These are phyloP conservation scores for Collybiopsis confluens DNA, from an alignment of 768 basidiomycete species.

Conservation along the genomic window DNA sequence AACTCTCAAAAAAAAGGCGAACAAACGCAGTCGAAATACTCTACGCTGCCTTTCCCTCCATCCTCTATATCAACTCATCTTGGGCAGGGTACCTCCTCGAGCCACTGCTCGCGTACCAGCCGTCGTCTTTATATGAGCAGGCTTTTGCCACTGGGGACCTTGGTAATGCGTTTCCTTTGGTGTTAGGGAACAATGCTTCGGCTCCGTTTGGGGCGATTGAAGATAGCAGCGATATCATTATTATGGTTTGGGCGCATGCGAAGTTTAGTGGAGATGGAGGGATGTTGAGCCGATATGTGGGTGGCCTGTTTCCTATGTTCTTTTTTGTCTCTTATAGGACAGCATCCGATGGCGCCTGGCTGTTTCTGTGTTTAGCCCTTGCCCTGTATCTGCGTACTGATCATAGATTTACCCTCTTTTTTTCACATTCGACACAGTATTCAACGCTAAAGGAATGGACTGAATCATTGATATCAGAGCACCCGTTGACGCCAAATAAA, in stretches of 20 bases:
- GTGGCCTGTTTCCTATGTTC: neutral
- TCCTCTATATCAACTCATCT: slow-evolving; percentile 12
- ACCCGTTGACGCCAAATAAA: slow-evolving; percentile 6
- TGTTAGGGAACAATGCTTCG: neutral
- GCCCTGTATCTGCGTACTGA: no score
- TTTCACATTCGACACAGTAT: neutral
- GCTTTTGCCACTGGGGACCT: slow-evolving; percentile 15
- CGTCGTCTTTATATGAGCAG: slow-evolving; percentile 11
- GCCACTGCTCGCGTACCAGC: slow-evolving; percentile 18
- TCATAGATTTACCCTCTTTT: neutral
- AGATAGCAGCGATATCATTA: neutral
- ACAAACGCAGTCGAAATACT: slow-evolving; percentile 14
- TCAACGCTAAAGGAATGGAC: slow-evolving; percentile 2
- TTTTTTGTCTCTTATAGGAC: no score
- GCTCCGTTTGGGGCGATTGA: neutral
- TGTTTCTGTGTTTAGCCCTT: no score
- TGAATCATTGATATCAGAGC: neutral
- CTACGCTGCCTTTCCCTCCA: slow-evolving; percentile 13
- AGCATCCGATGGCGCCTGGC: no score
- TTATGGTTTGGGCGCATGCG: slow-evolving; percentile 13
- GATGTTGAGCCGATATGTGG: neutral
- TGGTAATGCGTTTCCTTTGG: slow-evolving; percentile 8
- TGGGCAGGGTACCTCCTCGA: slow-evolving; percentile 9
- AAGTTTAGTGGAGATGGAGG: slow-evolving; percentile 6
- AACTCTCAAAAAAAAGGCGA: slow-evolving; percentile 7